Evolutionary conservation across 305 asterid species (phyloP).

Genomic region (Fraxinus baroniana): DNA sequence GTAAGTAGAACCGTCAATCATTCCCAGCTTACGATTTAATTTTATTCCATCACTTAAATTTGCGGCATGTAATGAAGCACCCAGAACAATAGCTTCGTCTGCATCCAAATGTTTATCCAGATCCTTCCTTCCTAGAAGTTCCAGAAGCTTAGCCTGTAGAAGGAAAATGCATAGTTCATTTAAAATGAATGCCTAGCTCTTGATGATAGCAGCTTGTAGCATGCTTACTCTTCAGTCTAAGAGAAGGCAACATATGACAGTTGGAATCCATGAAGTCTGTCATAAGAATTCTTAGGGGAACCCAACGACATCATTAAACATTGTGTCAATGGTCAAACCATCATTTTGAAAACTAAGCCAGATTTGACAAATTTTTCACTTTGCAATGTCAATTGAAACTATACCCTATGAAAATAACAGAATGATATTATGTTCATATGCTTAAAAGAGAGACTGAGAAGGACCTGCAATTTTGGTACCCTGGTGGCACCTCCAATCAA

Average conservation of each 20-base stretch:
- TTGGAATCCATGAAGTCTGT: constrained; percentile 5
- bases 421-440: neutral
- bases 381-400: constrained; percentile 7
- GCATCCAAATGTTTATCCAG: constrained; percentile 96
- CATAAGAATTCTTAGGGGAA: constrained; percentile 9
- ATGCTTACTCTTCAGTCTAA: constrained; percentile 9
- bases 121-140: constrained; percentile 91
- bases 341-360: constrained; percentile 15
- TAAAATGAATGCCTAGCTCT: constrained; percentile 22
- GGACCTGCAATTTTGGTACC: constrained; percentile 96
- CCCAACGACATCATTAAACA: neutral
- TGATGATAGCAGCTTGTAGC: constrained; percentile 3
- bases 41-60: constrained; percentile 98
- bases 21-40: constrained; percentile 96
- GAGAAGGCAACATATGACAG: constrained; percentile 10
- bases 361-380: neutral
- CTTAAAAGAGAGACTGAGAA: constrained; percentile 11
- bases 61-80: constrained; percentile 97
- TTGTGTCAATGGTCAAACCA: neutral
- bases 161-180: constrained; percentile 14
- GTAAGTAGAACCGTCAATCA: constrained; percentile 92
- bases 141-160: constrained; percentile 91
- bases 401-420: neutral
- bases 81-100: constrained; percentile 93
- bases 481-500: constrained; percentile 99